Base-by-base conservation (phyloP, 1,139 yeast species). In the Geotrichum restrictum region DNA sequence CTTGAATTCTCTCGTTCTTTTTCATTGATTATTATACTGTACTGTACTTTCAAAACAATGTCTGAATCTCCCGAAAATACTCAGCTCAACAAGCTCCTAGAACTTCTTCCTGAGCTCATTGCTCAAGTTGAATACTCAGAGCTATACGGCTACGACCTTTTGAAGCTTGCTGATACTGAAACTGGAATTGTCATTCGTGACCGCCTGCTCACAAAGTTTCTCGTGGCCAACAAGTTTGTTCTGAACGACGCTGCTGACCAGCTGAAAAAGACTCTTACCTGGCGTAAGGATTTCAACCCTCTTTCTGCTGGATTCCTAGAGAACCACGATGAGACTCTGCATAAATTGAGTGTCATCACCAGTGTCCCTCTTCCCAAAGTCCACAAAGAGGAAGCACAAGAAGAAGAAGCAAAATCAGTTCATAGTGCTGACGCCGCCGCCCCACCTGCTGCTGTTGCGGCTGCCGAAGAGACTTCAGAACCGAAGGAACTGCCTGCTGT, bases 221-320 rank as follows among this genome's bases (percentile, higher is more conserved):
- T 88, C 59, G 75, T 74, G 52, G 96, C 95, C 13, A 82, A 84
- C 63, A 75, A 77, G 27, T 81, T 77, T 65, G 79, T 83, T 46
- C 70, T 80, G 8, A 74, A 67, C 0, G 72, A 64, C 3, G 73
- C 91, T 0, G 69, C 70, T 37, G 65, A 69, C 7, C 82, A 80
- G 64, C 63, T 88, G 24, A 63, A 72, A 3, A 74, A 74, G n/a
- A 81, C 94, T 0, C 71, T 89, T 59, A 76, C 81, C 57, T 89
- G 97, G 97, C 74, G 97, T 58, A 75, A 77, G 62, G 74, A 78
- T 60, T 89, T 87, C 71, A 79, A 81, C 52, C 96, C 96, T 0
- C 72, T 89, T 59, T 72, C 77, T 42, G 95, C 95, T 5, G 96
- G 89, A 0, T 86, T 81, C 65, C 72, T 71, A 46, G 95, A 88